Evolutionary conservation across 2,329 filamentous ascomycete species (phyloP).

Genomic region (Beauveria sp.): DNA sequence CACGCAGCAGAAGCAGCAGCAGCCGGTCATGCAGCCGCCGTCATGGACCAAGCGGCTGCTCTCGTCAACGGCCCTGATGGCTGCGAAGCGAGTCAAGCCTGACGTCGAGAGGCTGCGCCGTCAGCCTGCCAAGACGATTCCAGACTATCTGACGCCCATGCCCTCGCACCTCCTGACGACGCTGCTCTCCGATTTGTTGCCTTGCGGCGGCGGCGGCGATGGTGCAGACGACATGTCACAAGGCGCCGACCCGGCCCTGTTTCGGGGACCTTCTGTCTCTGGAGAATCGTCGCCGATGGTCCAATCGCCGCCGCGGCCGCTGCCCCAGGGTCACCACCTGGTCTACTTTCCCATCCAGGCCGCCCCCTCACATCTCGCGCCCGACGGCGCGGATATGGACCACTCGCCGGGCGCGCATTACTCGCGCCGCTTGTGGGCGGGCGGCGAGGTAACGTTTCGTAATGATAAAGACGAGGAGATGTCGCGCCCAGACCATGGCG

Average conservation of each 20-base stretch:
- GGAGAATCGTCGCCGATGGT: slow-evolving; percentile 11
- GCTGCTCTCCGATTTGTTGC: slow-evolving; percentile 46
- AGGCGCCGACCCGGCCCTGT: not conserved
- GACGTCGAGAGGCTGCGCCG: slow-evolving; percentile 18
- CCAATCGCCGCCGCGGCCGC: slow-evolving; percentile 20
- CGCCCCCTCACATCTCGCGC: slow-evolving; percentile 52
- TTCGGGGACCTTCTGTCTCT: not conserved
- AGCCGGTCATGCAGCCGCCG: not conserved
- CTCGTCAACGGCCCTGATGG: not conserved
- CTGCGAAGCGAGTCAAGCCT: not conserved
- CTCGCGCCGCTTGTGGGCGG: slow-evolving; percentile 79
- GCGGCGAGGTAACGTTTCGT: slow-evolving; percentile 59
- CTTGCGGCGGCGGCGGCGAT: not conserved
- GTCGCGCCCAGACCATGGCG: slow-evolving; percentile 17
- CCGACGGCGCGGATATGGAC: slow-evolving; percentile 77
- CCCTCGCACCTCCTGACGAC: slow-evolving; percentile 58
- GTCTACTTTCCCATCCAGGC: slow-evolving; percentile 77
- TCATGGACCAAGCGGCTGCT: not conserved
- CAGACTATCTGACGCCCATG: slow-evolving; percentile 46
- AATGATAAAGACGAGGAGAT: slow-evolving; percentile 8
- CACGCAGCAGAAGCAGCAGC: not conserved
- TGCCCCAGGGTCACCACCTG: slow-evolving; percentile 69
- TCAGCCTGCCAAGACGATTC: slow-evolving; percentile 28
- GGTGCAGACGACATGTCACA: not conserved
- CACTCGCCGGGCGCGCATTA: slow-evolving; percentile 70